Percentiles rank a stretch among this genome's conserved stretches.
phyloP scores from a whole-genome alignment of 306 rosid genomes.

The Cucumis cinereus region DNA sequence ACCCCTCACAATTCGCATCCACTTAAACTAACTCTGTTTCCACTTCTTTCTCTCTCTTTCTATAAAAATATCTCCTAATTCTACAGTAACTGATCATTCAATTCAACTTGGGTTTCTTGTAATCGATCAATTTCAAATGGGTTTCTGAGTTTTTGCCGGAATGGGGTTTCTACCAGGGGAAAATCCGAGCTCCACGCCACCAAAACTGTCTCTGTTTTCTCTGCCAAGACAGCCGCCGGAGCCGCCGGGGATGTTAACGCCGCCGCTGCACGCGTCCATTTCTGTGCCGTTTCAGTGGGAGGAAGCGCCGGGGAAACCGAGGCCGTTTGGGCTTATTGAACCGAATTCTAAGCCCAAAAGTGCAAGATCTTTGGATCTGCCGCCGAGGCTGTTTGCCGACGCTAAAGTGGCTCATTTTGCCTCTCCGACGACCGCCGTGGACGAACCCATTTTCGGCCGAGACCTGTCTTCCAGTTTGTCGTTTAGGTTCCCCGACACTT shows the following conservation, averaged over 20 bases:
- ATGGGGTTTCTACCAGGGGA: slow-evolving; percentile 14
- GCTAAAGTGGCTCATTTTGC: slow-evolving; percentile 21
- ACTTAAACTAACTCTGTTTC: slow-evolving; percentile 9
- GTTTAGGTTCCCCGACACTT: slow-evolving; percentile 23
- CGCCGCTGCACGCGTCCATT: slow-evolving; percentile 32
- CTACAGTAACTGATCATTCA: slow-evolving; percentile 14
- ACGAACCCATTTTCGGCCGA: slow-evolving; percentile 59
- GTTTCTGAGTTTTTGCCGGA: background rate
- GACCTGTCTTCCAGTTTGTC: slow-evolving; percentile 44
- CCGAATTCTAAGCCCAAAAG: slow-evolving; percentile 19
- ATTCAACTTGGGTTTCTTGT: background rate
- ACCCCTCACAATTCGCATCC: slow-evolving; percentile 27
- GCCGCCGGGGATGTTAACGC: slow-evolving; percentile 27
- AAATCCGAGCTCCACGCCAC: slow-evolving; percentile 7
- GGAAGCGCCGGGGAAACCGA: slow-evolving; percentile 93
- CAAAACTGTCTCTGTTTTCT: slow-evolving; percentile 40
- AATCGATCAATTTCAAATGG: background rate
- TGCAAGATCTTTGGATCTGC: slow-evolving; percentile 51
- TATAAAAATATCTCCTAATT: slow-evolving; percentile 5
- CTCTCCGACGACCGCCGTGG: slow-evolving; percentile 62
- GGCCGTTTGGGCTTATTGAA: slow-evolving; percentile 21
- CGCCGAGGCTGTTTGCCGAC: slow-evolving; percentile 60
- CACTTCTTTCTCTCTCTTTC: slow-evolving; percentile 20
- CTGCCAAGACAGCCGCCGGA: slow-evolving; percentile 23
- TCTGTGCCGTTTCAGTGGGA: slow-evolving; percentile 92